Evolutionary conservation across 2,329 filamentous ascomycete genomes (phyloP).

Genomic region (Leptographium flavum): DNA sequence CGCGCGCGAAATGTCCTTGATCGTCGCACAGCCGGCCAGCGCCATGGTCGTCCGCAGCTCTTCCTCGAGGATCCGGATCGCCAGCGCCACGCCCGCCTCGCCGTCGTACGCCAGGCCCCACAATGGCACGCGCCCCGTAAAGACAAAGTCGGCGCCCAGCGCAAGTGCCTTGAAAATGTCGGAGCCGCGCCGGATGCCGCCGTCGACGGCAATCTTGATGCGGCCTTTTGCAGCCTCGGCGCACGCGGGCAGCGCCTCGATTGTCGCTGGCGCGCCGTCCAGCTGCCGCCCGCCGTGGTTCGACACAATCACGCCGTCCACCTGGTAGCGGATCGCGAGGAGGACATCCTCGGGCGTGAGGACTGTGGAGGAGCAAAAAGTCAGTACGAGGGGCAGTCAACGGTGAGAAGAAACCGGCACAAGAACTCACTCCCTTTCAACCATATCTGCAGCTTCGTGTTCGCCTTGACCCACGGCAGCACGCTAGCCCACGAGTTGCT

Average conservation of each 20-base stretch:
- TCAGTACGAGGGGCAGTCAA: too few relatives aligned
- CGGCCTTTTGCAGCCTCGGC: slow-evolving; percentile 30
- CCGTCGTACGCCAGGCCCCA: slow-evolving; percentile 35
- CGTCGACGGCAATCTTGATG: slow-evolving; percentile 30
- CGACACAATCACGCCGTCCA: slow-evolving; percentile 22
- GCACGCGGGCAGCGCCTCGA: slow-evolving; percentile 28
- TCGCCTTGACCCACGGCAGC: too few relatives aligned
- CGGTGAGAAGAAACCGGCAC: too few relatives aligned
- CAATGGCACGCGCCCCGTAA: slow-evolving; percentile 31
- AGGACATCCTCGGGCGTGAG: slow-evolving; percentile 11
- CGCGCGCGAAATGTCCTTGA: too few relatives aligned
- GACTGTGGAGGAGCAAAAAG: slow-evolving; percentile 9
- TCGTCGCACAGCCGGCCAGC: too few relatives aligned
- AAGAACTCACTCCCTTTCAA: slow-evolving; percentile 22
- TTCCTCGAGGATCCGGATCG: too few relatives aligned
- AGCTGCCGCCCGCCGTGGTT: slow-evolving; percentile 34
- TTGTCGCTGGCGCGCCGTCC: slow-evolving; percentile 27
- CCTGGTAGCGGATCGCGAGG: slow-evolving; percentile 2
- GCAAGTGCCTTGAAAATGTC: slow-evolving; percentile 39
- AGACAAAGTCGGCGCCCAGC: slow-evolving; percentile 32
- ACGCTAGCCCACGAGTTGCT: too few relatives aligned
- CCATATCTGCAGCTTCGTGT: slow-evolving; percentile 34
- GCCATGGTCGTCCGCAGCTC: too few relatives aligned
- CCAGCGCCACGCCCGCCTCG: too few relatives aligned
- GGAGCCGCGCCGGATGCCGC: slow-evolving; percentile 31